Base-by-base conservation (phyloP, 768 basidiomycete species). In the Boletus vermiculosoides region DNA sequence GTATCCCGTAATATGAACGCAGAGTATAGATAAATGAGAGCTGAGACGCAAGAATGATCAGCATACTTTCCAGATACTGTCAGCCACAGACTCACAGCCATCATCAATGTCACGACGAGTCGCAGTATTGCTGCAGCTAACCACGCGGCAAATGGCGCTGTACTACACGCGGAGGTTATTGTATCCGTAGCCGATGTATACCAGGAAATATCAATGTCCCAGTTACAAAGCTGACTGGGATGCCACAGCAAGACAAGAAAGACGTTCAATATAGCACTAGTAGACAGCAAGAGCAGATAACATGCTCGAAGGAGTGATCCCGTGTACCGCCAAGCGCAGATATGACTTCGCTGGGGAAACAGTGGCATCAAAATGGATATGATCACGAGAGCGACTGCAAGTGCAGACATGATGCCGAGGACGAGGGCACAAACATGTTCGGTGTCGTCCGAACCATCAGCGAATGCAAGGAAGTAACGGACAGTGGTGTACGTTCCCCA, bases 121-220 rank as follows among this genome's bases (percentile, higher is more conserved):
- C 89, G 83, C 48, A 83, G 53, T 46, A 79, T 61, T 0, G 84
- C 76, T 10, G 84, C 75, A 41, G 73, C 72, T 22, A 86, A 65
- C 88, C 87, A 90, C 9, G 73, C 69, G 1, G 75, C 72, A 78
- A 82, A 84, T 3, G 62, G 4, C 30, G 46, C 50, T 0, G 61
- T 37, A 23, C 40, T 54, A 47, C 72, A 73, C 5, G 55, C 47
- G 11, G 58, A 52, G 3, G 58, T 34, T 12, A 16, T n/a, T 48
- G 69, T 52, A 46, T 58, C 60, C 45, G 66, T 77, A 52, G 56
- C 55, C 46, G 57, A 72, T 13, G 76, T 74, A 5, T 82, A 78
- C 89, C 89, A 91, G 11, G 85, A 72, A 42, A 84, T 75, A 64
- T 90, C 89, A 42, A 89, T 73, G 59, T 88, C 84, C 73, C 87